phyloP scores from a whole-genome alignment of 2,329 filamentous ascomycete species.

The Aspergillus tamarii region DNA sequence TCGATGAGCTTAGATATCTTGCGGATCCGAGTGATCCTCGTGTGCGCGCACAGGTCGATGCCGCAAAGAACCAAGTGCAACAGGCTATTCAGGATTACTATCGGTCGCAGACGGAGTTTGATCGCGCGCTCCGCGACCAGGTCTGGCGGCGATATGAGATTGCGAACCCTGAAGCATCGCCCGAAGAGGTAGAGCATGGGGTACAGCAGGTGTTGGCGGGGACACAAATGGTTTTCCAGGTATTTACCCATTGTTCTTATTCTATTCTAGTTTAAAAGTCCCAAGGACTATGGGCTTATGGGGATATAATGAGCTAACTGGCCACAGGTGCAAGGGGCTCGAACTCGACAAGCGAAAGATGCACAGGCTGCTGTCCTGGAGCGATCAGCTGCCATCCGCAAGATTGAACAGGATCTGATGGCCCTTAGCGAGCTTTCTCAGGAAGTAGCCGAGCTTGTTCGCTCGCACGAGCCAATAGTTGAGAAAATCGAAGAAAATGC shows the following conservation, averaged over 20 bases:
- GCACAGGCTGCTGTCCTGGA: conserved; percentile 15
- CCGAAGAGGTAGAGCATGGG: conserved; percentile 10
- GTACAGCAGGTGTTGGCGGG: conserved; percentile 12
- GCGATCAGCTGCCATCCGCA: conserved; percentile 19
- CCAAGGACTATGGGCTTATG: background rate
- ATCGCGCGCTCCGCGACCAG: conserved; percentile 11
- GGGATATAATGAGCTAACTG: background rate
- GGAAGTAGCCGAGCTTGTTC: conserved; percentile 15
- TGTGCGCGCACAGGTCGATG: conserved; percentile 10
- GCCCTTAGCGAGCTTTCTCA: conserved; percentile 14
- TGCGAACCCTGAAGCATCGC: conserved; percentile 11
- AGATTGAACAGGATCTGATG: conserved; percentile 16
- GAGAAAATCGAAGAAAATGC: conserved; percentile 6
- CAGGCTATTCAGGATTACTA: background rate
- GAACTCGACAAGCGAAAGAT: conserved; percentile 13
- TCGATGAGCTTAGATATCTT: conserved; percentile 6
- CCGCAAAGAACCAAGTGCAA: conserved; percentile 7
- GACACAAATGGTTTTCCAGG: background rate
- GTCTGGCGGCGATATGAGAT: conserved; percentile 18
- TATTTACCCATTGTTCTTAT: background rate
- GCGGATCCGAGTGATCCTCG: conserved; percentile 9
- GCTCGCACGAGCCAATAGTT: conserved; percentile 11
- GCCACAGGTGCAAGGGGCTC: conserved; percentile 16
- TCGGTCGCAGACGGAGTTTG: conserved; percentile 2
- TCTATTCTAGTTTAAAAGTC: too few relatives aligned